phyloP scores from a whole-genome alignment of 352 stramenopile genomes.

The Phytophthora ramorum region DNA sequence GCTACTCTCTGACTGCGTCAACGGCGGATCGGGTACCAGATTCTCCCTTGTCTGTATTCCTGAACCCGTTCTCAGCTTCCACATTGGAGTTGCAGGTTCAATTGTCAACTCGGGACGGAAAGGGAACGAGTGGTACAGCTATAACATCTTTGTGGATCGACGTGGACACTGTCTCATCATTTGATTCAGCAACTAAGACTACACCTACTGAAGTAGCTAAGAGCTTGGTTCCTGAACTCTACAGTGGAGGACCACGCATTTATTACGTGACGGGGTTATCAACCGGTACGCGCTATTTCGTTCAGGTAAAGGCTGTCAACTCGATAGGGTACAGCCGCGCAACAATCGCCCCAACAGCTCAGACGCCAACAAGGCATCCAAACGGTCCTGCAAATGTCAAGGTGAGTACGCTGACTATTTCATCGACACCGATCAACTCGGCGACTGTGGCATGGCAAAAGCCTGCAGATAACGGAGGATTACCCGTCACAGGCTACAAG shows the following conservation, averaged over 20 bases:
- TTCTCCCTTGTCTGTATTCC: conserved; percentile 57
- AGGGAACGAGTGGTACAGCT: conserved; percentile 44
- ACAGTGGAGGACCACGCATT: conserved; percentile 56
- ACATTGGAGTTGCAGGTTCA: conserved; percentile 83
- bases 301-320: conserved; percentile 85
- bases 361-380: conserved; percentile 61
- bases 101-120: conserved; percentile 68
- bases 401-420: conserved; percentile 57
- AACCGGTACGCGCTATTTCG: conserved; percentile 84
- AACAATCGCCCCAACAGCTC: conserved; percentile 60
- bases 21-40: conserved; percentile 89
- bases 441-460: conserved; percentile 79
- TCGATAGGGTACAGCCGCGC: conserved; percentile 70
- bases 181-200: conserved; percentile 62
- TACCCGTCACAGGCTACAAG: conserved; percentile 75
- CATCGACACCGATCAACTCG: conserved; percentile 53
- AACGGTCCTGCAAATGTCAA: conserved; percentile 64
- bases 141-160: conserved; percentile 76
- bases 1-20: conserved; percentile 66
- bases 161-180: conserved; percentile 75
- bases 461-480: conserved; percentile 62
- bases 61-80: conserved; percentile 66
- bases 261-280: conserved; percentile 78
- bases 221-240: conserved; percentile 55
- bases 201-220: conserved; percentile 49